Evolutionary conservation across 1,284 basidiomycete genomes (phyloP), one percentile per base, ranked within the genome.

Genomic region (Ganoderma sinense): DNA sequence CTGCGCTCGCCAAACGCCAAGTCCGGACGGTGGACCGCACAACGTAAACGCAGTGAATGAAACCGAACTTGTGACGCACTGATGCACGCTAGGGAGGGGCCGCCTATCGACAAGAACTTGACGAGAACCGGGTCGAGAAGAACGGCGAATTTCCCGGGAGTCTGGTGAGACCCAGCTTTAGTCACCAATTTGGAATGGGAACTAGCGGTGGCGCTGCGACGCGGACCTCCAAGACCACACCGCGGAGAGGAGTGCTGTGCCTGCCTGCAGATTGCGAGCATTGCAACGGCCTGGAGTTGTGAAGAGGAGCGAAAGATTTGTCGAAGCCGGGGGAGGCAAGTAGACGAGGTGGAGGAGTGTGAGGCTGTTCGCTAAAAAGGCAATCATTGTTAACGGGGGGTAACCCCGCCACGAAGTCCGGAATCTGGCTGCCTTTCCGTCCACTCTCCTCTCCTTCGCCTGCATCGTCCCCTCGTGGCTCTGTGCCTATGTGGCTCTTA

Each of bases 381-480:
- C 64, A 66, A 66, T 66, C 64, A 66, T 26, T 60, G 64, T 51
- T 48, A 60, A 33, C 45, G 48, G 31, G 31, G 31, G 8, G 56
- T 20, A 58, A 58, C 56, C 29, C 31, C 56, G 56, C 56, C 56
- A 31, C 56, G 26, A 20, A 58, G 26, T 8, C 26, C 18, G 31
- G 8, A 58, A 20, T 36, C 55, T n/a, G 20, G 18, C 51, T 36
- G 36, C 36, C 36, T 36, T 36, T 36, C 36, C 36, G 36, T 36
- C n/a, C 53, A 5, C 14, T 7, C 8, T 3, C 13, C 31, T 33
- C 20, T 8, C 26, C 26, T 18, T 58, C 33, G 56, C 56, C 18
- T 36, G 31, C 56, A 36, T 58, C 26, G 23, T 36, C 8, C 33
- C 29, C 56, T 36, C 31, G 31, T 4, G 26, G 16, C 31, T 16